These are phyloP conservation scores for Hyphodiscus sp. DNA, from an alignment of 2,329 filamentous ascomycete species.

Conservation along the genomic window DNA sequence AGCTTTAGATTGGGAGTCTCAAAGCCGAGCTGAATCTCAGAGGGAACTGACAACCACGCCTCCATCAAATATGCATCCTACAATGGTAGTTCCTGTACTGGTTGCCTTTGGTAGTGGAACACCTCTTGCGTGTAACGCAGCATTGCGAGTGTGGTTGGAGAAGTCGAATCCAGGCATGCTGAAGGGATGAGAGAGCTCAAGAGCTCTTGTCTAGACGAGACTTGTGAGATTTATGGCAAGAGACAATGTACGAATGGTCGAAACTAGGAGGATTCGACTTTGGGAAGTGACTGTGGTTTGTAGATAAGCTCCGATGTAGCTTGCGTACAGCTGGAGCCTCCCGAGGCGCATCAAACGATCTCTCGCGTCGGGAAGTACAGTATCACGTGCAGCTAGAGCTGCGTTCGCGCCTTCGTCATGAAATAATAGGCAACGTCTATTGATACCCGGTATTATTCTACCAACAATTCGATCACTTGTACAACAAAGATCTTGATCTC, in stretches of 20 bases:
- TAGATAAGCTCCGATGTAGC: neutral
- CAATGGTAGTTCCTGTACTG: slow-evolving; percentile 97
- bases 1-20: neutral
- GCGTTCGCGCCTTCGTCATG: neutral
- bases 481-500: neutral
- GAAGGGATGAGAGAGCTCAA: slow-evolving; percentile 20
- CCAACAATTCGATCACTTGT: neutral
- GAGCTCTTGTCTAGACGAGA: neutral
- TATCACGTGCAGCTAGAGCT: neutral
- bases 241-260: neutral
- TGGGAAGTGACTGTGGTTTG: neutral
- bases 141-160: slow-evolving; percentile 99
- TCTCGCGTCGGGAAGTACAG: neutral
- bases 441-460: neutral
- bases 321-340: neutral
- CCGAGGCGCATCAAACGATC: too few species aligned
- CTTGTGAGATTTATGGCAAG: neutral
- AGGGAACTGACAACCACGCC: slow-evolving; percentile 73
- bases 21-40: neutral
- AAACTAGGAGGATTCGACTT: neutral
- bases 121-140: slow-evolving; percentile 86
- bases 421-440: neutral
- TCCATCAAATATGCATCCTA: slow-evolving; percentile 92
- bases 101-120: slow-evolving; percentile 95
- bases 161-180: slow-evolving; percentile 98